A percentile compares a stretch with the other conserved stretches of the same genome.
Evolutionary conservation across 1,284 basidiomycete genomes (phyloP).

Genomic region (Trichosporon sp.): DNA sequence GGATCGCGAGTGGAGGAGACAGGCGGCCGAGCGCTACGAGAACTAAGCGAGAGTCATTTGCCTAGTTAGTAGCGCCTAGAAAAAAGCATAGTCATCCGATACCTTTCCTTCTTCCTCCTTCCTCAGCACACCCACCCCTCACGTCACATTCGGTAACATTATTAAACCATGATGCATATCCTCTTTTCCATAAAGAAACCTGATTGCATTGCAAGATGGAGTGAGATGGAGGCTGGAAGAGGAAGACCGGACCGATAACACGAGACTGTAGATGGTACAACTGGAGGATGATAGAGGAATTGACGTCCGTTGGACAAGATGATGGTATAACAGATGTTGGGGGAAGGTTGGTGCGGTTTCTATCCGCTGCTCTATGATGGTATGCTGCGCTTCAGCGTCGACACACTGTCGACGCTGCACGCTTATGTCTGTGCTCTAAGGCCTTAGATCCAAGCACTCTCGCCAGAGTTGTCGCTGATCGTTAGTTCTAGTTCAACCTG

Average conservation of each 20-base stretch:
- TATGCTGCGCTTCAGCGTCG: background rate
- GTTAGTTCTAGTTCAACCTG: background rate
- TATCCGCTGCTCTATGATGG: background rate
- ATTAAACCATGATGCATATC: constrained; percentile 5
- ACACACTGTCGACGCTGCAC: background rate
- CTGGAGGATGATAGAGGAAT: too few species aligned
- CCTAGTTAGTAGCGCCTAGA: too few species aligned
- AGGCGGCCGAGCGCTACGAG: background rate
- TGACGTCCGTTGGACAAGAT: background rate
- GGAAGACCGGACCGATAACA: background rate
- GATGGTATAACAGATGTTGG: background rate
- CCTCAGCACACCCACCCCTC: background rate
- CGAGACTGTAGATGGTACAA: background rate
- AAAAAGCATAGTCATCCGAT: background rate
- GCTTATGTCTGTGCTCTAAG: background rate
- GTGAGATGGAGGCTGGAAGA: background rate
- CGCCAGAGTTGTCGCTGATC: background rate
- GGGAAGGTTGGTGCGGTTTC: background rate
- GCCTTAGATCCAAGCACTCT: background rate
- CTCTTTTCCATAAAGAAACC: constrained; percentile 1
- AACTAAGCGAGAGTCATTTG: too few species aligned
- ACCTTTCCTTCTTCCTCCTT: background rate
- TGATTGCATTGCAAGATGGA: background rate
- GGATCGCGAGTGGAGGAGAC: constrained; percentile 4
- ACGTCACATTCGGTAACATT: constrained; percentile 2